phyloP scores from a whole-genome alignment of 345 rosid genomes.

The Chamaenerion angustifolium region DNA sequence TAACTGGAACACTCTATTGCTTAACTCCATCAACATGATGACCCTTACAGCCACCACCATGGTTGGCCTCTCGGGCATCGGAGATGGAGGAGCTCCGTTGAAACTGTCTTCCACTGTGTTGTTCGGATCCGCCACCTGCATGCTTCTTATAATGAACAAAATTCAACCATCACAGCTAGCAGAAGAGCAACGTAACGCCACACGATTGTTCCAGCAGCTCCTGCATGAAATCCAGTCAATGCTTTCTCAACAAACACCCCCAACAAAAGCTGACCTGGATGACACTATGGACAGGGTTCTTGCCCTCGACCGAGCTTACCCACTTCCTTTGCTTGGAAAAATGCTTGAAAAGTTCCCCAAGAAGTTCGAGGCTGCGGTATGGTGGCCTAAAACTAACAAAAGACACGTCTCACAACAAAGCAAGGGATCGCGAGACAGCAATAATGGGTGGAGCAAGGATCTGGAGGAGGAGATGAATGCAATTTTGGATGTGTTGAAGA shows the following conservation, averaged over 20 bases:
- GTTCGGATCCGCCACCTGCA: conserved; percentile 28
- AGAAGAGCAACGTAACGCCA: conserved; percentile 42
- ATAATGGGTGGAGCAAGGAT: conserved; percentile 13
- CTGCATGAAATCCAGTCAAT: conserved; percentile 13
- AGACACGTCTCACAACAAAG: background rate
- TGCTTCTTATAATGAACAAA: conserved; percentile 35
- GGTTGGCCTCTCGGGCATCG: conserved; percentile 31
- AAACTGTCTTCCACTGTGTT: conserved; percentile 31
- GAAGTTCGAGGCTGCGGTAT: conserved; percentile 13
- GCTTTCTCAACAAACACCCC: conserved; percentile 2
- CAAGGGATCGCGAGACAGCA: background rate
- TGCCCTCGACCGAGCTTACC: conserved; percentile 19
- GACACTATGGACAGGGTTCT: conserved; percentile 13
- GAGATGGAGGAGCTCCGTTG: conserved; percentile 18
- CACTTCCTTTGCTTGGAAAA: conserved; percentile 17
- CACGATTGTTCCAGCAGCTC: conserved; percentile 27
- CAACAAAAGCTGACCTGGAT: conserved; percentile 8
- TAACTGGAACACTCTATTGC: conserved; percentile 49
- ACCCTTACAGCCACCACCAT: conserved; percentile 45
- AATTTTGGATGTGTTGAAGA: conserved; percentile 20
- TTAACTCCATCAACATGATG: conserved; percentile 58
- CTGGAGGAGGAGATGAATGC: conserved; percentile 9
- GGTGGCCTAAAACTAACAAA: conserved; percentile 11
- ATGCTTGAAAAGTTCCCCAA: conserved; percentile 21
- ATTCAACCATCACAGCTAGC: conserved; percentile 48